Base-by-base conservation (phyloP, 306 rosid genomes). In the Vigna angularis region DNA sequence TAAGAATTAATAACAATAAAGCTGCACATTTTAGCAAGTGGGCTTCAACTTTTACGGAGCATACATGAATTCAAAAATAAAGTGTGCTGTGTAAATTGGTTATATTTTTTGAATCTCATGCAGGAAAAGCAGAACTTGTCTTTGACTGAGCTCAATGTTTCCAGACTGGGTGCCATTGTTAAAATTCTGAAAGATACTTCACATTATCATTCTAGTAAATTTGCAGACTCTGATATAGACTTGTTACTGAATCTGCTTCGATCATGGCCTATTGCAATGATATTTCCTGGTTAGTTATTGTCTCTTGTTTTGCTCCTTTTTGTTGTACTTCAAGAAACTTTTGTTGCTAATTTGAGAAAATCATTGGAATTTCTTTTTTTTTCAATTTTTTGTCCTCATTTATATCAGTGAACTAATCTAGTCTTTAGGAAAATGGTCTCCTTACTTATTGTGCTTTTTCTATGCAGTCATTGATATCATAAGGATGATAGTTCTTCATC, bases 401-500 rank as follows among this genome's bases (percentile, higher is more conserved):
- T 51, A 57, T 6, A 71, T 17, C 24, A 45, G 20, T 53, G 42
- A 55, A 61, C 53, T 70, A 57, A 20, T 58, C 77, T 44, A 52
- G 9, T n/a, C 69, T 68, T 71, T 36, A 16, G 66, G 74, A 73
- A 65, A 71, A 10, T 48, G 8, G 26, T 30, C 82, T 32, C 1
- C 81, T 45, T 45, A 72, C 61, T 66, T 73, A n/a, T 73, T 61
- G 52, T 75, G 42, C 81, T 44, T 74, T 78, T 44, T 83, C 10
- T 81, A 18, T 85, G 87, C 93, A 95, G 98, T 91, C 66, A 83
- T 92, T 81, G 98, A 95, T 88, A 79, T 83, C 20, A 28, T 89
- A 77, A 88, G 97, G 87, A 89, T 93, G 87, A 62, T 69, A 70
- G 89, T 91, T 75, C 93, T 95, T 77, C 98, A 95, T 86, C 97